Evolutionary conservation across 371 early-diverging fungal genomes (phyloP).

Genomic region (Actinomortierella ambigua): DNA sequence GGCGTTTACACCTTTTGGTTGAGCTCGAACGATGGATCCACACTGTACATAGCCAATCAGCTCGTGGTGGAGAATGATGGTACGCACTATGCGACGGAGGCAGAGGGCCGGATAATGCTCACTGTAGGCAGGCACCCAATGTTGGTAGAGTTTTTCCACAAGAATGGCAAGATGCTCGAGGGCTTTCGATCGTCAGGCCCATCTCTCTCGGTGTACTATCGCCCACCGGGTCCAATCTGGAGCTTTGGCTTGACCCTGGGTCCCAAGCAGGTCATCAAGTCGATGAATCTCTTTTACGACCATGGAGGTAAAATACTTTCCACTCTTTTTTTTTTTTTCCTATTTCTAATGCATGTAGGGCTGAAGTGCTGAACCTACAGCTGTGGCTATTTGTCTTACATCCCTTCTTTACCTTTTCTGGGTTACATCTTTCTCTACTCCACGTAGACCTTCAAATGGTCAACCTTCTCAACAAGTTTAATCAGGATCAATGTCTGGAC

Average conservation of each 20-base stretch:
- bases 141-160: constrained; percentile 49
- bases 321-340: background rate
- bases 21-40: constrained; percentile 49
- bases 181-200: constrained; percentile 47
- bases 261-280: constrained; percentile 35
- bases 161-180: constrained; percentile 53
- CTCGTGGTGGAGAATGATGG: constrained; percentile 52
- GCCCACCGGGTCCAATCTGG: constrained; percentile 36
- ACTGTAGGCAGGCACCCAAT: constrained; percentile 46
- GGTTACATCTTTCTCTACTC: background rate
- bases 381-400: background rate
- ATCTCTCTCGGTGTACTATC: constrained; percentile 24
- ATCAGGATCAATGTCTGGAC: constrained; percentile 12
- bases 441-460: constrained; percentile 17
- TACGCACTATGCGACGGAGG: constrained; percentile 47
- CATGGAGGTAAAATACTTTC: constrained; percentile 17
- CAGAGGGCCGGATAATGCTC: constrained; percentile 42
- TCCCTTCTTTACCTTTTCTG: background rate
- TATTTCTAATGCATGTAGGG: background rate
- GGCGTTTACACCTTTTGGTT: constrained; percentile 52
- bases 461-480: constrained; percentile 24
- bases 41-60: constrained; percentile 46
- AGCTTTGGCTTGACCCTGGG: constrained; percentile 33
- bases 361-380: too few species aligned
- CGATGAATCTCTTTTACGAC: constrained; percentile 36